Conservation (phyloP, 2,329 filamentous ascomycete species). For the Didymella sp. region DNA sequence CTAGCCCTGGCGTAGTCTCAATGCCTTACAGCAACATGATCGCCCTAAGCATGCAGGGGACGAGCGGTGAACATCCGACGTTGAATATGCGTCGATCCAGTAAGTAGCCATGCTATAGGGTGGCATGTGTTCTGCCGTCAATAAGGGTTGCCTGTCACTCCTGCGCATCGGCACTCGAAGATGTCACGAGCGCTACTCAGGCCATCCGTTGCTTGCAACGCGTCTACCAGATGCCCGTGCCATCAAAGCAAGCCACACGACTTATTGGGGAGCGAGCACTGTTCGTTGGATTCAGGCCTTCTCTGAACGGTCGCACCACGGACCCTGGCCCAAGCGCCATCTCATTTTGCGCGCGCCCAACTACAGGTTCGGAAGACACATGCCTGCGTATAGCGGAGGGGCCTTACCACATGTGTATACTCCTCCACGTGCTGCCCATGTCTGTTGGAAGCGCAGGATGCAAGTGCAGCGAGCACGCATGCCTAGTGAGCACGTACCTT, state of each 20-base stretch:
- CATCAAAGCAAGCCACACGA: slow-evolving; percentile 20
- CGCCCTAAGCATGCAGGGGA: slow-evolving; percentile 12
- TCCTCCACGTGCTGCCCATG: slow-evolving; percentile 30
- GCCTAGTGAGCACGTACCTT: slow-evolving; percentile 24
- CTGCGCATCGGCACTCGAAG: slow-evolving; percentile 21
- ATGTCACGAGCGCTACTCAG: slow-evolving; percentile 7
- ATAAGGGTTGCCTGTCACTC: slow-evolving; percentile 1
- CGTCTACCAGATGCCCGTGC: slow-evolving; percentile 5
- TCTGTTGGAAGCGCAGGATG: slow-evolving; percentile 18
- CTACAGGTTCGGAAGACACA: slow-evolving; percentile 14
- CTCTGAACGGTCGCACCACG: slow-evolving; percentile 27
- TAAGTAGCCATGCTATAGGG: slow-evolving; percentile 3
- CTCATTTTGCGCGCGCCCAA: slow-evolving; percentile 29
- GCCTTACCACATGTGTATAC: slow-evolving; percentile 11
- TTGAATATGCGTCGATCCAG: background rate
- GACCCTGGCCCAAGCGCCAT: slow-evolving; percentile 23
- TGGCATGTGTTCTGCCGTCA: background rate
- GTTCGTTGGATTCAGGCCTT: slow-evolving; percentile 8
- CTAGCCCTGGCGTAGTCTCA: slow-evolving; percentile 7
- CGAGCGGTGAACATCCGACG: slow-evolving; percentile 10
- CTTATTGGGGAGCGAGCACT: slow-evolving; percentile 7
- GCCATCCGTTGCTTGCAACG: slow-evolving; percentile 7
- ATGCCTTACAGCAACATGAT: slow-evolving; percentile 10
- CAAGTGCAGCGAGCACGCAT: slow-evolving; percentile 26
- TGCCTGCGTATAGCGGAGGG: slow-evolving; percentile 24